phyloP scores from a whole-genome alignment of 306 rosid species.

The Glycine latifolia region DNA sequence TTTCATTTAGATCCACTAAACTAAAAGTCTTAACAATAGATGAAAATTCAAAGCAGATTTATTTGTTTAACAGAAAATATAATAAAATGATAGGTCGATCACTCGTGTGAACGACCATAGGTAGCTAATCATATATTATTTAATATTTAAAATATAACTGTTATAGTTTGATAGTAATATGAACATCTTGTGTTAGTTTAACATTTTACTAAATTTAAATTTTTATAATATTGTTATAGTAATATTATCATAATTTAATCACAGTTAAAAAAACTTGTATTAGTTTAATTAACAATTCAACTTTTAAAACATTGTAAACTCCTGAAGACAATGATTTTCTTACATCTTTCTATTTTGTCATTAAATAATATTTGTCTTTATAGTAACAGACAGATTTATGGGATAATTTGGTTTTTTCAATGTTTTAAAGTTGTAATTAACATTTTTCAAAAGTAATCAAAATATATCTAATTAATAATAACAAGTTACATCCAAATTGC shows the following conservation, averaged over 20 bases:
- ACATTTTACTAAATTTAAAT: no score
- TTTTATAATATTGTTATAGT: no score
- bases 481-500: not conserved
- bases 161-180: no score
- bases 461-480: not conserved
- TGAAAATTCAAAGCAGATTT: not conserved
- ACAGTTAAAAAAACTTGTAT: not conserved
- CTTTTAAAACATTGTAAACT: not conserved
- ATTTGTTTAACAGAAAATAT: not conserved
- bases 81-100: no score
- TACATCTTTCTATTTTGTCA: not conserved
- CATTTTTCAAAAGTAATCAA: not conserved
- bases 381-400: not conserved
- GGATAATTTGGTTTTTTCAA: not conserved
- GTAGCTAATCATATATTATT: no score
- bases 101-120: no score
- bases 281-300: not conserved
- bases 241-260: not conserved
- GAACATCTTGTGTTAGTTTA: not conserved
- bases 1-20: not conserved
- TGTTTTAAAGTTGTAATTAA: not conserved
- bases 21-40: not conserved
- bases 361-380: not conserved
- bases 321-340: not conserved
- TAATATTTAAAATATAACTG: no score